These are phyloP conservation scores for Rhododendron ovatum DNA, from an alignment of 148 eudicot genomes.

Conservation along the genomic window DNA sequence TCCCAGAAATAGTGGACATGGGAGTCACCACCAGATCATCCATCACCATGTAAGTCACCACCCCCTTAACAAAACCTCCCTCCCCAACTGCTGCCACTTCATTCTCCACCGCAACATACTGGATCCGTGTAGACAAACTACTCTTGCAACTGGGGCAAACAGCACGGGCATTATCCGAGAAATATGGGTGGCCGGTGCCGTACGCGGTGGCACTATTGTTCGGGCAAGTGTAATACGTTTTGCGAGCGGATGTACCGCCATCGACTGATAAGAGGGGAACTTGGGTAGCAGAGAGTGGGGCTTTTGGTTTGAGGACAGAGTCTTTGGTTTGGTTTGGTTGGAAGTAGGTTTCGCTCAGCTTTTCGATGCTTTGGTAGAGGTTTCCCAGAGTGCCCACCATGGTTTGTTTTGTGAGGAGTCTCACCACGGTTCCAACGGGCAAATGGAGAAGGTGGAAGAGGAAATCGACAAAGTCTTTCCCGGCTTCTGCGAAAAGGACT, in stretches of 20 bases:
- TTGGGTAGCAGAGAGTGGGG: too few relatives aligned
- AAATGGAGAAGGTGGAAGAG: constrained; percentile 7
- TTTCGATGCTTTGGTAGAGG: constrained; percentile 6
- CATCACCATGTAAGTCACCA: constrained; percentile 29
- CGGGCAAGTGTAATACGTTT: background rate
- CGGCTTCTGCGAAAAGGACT: constrained; percentile 34
- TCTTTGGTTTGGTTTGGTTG: background rate
- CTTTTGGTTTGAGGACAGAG: background rate
- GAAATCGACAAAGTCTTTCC: constrained; percentile 31
- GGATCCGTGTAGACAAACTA: background rate
- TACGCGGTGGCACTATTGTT: background rate
- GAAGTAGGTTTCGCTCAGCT: constrained; percentile 3
- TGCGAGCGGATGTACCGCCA: background rate
- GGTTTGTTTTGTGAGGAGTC: background rate
- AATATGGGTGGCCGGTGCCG: rapidly evolving
- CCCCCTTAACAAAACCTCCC: constrained; percentile 10
- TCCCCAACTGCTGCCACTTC: background rate
- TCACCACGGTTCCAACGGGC: constrained; percentile 20
- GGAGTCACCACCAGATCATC: constrained; percentile 31
- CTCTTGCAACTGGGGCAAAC: background rate
- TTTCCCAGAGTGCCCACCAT: constrained; percentile 16
- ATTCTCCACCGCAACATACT: background rate
- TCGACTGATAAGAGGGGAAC: background rate
- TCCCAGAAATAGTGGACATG: constrained; percentile 21
- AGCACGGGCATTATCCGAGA: background rate